A percentile compares a stretch with the other conserved stretches of the same genome.
Conservation (phyloP, 2,329 filamentous ascomycete species). For the Magnaporthiopsis incrustans region DNA sequence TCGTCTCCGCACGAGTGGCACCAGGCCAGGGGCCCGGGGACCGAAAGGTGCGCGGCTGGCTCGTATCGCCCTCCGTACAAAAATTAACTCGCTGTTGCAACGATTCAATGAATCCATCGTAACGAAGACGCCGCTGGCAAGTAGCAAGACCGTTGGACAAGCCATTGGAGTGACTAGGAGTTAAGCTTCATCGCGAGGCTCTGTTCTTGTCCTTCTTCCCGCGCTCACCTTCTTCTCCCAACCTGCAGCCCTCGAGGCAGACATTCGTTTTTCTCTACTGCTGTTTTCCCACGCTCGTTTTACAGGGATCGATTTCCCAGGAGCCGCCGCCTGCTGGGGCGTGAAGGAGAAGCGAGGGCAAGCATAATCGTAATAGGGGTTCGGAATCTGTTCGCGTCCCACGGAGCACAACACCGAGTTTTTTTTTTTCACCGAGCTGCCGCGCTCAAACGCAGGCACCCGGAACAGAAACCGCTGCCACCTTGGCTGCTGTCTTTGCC, state of each 20-base stretch:
- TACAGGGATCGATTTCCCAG: background rate
- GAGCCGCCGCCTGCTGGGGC: background rate
- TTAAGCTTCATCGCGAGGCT: constrained; percentile 7
- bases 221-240: background rate
- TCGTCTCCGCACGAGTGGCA: background rate
- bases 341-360: background rate
- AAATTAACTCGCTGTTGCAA: constrained; percentile 10
- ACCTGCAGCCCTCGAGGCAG: constrained; percentile 8
- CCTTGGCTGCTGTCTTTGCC: background rate
- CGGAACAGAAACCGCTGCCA: background rate
- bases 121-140: constrained; percentile 4
- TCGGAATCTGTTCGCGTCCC: background rate
- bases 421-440: background rate
- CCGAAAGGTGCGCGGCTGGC: constrained; percentile 11
- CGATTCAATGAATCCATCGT: background rate
- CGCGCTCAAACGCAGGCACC: background rate
- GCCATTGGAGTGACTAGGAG: background rate
- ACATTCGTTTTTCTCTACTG: constrained; percentile 19
- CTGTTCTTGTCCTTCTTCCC: constrained; percentile 10
- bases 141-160: constrained; percentile 6
- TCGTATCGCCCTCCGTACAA: constrained; percentile 12
- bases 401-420: background rate
- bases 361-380: background rate
- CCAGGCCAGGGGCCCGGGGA: background rate
- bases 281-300: constrained; percentile 10